phyloP scores from a whole-genome alignment of 176 grass and related monocot genomes.

The Cenchrus purpureus region DNA sequence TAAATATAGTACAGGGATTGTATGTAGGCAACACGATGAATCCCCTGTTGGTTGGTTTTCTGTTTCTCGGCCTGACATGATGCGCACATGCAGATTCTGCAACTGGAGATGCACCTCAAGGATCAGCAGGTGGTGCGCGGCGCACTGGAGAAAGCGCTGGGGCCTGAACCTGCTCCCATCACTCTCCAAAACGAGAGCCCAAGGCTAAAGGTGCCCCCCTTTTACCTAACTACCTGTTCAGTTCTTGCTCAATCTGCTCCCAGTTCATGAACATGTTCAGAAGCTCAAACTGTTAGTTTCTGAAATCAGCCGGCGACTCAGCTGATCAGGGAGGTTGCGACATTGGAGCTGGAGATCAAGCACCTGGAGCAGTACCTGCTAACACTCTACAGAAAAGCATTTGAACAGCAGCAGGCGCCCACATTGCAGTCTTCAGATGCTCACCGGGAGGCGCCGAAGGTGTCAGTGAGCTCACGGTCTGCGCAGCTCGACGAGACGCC shows the following conservation, averaged over 20 bases:
- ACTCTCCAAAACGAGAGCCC: conserved; percentile 52
- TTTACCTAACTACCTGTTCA: neutral
- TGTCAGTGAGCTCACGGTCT: conserved; percentile 39
- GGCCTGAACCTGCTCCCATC: conserved; percentile 53
- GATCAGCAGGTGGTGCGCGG: conserved; percentile 76
- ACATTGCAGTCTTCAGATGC: conserved; percentile 39
- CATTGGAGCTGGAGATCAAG: conserved; percentile 89
- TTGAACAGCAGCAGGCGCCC: conserved; percentile 52
- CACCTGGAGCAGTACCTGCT: conserved; percentile 91
- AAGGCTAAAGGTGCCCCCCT: conserved; percentile 60
- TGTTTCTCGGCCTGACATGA: conserved; percentile 5
- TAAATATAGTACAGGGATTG: neutral
- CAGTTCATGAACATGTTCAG: conserved; percentile 11
- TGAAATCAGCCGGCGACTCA: conserved; percentile 72
- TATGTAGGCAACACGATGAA: neutral
- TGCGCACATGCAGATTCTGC: conserved; percentile 65
- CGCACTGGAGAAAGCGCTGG: conserved; percentile 83
- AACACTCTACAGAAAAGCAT: conserved; percentile 84
- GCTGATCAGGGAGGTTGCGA: conserved; percentile 85
- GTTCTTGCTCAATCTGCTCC: neutral
- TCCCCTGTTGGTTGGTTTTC: neutral
- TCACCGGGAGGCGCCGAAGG: conserved; percentile 13
- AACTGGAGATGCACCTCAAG: conserved; percentile 73
- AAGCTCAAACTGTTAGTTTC: conserved; percentile 1
- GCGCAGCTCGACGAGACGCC: conserved; percentile 40